Conservation (phyloP, 2,329 filamentous ascomycete species). For the Colletotrichum endophyticum region DNA sequence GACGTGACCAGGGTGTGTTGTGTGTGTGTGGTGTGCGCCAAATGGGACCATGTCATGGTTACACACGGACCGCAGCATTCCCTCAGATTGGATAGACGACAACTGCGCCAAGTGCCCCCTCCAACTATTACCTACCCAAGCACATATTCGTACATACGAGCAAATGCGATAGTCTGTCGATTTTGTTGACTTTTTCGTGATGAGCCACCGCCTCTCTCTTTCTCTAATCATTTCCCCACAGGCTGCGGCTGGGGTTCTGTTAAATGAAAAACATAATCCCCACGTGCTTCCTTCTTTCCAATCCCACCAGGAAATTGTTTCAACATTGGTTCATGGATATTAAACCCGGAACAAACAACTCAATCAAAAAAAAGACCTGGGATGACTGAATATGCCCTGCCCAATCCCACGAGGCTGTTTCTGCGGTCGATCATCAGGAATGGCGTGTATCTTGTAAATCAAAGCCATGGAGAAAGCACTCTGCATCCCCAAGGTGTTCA, state of each 20-base stretch:
- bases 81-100: neutral
- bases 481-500: neutral
- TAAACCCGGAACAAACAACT: neutral
- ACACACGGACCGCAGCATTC: neutral
- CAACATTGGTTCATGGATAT: neutral
- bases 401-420: constrained; percentile 10
- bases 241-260: neutral
- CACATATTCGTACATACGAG: neutral
- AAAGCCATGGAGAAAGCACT: neutral
- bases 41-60: neutral
- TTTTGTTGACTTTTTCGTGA: neutral
- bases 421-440: neutral
- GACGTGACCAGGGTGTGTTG: neutral
- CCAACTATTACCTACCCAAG: neutral
- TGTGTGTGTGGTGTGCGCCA: neutral
- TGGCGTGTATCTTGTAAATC: neutral
- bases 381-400: neutral
- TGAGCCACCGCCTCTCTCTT: constrained; percentile 12
- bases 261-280: neutral
- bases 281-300: neutral
- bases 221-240: neutral
- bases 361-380: neutral
- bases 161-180: constrained; percentile 6
- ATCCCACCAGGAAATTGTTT: neutral
- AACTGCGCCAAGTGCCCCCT: neutral